phyloP scores from a whole-genome alignment of 176 grass and related monocot genomes.

The Oryza brachyantha region DNA sequence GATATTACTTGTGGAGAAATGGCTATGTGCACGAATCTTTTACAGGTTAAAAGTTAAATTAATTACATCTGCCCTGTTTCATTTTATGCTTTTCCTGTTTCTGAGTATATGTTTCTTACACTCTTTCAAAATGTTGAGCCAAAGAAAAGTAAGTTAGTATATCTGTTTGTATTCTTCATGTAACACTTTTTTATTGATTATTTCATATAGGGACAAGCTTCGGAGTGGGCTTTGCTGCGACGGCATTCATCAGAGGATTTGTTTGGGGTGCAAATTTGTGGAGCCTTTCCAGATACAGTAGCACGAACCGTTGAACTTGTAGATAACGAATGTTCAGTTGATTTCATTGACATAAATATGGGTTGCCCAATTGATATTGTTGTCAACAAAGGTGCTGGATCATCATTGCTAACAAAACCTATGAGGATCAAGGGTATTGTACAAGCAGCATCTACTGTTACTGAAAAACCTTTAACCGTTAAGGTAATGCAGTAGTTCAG shows the following conservation, averaged over 20 bases:
- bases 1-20: slow-evolving; percentile 99
- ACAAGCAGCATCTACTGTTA: slow-evolving; percentile 60
- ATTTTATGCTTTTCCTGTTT: not conserved
- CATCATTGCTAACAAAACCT: slow-evolving; percentile 75
- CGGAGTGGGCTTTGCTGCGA: slow-evolving; percentile 95
- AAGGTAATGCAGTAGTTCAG: slow-evolving; percentile 47
- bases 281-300: slow-evolving; percentile 81
- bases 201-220: slow-evolving; percentile 81
- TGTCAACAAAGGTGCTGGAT: slow-evolving; percentile 89
- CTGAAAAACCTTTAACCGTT: slow-evolving; percentile 71
- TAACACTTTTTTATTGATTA: not conserved
- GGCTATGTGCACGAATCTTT: slow-evolving; percentile 97
- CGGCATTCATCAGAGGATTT: slow-evolving; percentile 82
- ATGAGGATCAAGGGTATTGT: slow-evolving; percentile 88
- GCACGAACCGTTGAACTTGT: slow-evolving; percentile 82
- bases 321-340: slow-evolving; percentile 70
- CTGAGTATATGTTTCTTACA: slow-evolving; percentile 9
- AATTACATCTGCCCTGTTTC: slow-evolving; percentile 9
- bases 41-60: slow-evolving; percentile 55
- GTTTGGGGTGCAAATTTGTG: slow-evolving; percentile 93
- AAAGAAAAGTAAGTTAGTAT: not conserved
- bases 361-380: slow-evolving; percentile 93
- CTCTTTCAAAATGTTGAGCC: slow-evolving; percentile 13
- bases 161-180: not conserved
- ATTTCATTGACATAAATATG: slow-evolving; percentile 97